phyloP scores from a whole-genome alignment of 805 yeast genomes.

The Saccharomyces jurei region DNA sequence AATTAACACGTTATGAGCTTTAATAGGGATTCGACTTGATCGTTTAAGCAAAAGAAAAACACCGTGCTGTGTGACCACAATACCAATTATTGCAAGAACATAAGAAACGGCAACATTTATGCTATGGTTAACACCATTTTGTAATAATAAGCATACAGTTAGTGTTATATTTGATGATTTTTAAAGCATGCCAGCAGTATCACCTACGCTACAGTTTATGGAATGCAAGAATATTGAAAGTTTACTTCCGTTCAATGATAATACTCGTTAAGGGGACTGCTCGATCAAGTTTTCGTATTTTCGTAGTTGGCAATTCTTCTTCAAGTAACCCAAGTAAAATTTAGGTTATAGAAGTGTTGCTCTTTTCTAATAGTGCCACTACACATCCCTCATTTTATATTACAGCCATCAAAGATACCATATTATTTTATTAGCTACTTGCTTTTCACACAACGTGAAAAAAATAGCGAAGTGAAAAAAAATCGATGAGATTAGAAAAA shows the following conservation, averaged over 20 bases:
- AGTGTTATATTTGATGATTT: not conserved
- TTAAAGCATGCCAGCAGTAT: not conserved
- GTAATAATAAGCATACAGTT: not conserved
- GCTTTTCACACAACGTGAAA: not conserved
- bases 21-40: not conserved
- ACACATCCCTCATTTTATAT: not conserved
- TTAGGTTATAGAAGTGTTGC: not conserved
- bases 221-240: not conserved
- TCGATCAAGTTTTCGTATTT: not conserved
- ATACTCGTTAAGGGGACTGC: not conserved
- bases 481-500: constrained; percentile 1
- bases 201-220: not conserved
- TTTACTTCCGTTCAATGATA: not conserved
- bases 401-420: not conserved
- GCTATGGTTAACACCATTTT: not conserved
- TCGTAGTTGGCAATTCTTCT: not conserved
- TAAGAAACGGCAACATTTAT: not conserved
- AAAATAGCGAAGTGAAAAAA: not conserved
- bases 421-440: too few relatives aligned
- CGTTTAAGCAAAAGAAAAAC: not conserved
- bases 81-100: not conserved
- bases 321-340: not conserved
- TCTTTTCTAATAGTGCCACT: not conserved
- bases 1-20: not conserved
- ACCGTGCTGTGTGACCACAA: not conserved